These are phyloP conservation scores for Cytospora schulzeri DNA, from an alignment of 2,329 filamentous ascomycete species.

Conservation along the genomic window DNA sequence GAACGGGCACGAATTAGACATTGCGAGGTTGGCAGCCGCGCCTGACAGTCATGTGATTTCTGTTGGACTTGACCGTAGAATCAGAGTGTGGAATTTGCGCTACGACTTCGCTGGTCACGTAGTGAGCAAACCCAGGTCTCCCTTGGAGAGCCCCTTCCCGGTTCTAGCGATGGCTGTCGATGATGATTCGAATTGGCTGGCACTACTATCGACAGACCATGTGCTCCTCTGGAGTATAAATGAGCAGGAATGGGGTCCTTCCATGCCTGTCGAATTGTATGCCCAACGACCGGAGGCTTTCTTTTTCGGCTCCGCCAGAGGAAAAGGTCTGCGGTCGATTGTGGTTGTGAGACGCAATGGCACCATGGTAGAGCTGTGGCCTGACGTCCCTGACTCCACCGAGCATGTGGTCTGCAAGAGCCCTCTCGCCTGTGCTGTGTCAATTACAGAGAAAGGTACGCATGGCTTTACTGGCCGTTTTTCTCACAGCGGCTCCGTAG, in stretches of 20 bases:
- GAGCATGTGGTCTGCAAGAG: slow-evolving; percentile 55
- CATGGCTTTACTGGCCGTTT: slow-evolving; percentile 2
- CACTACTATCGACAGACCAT: slow-evolving; percentile 61
- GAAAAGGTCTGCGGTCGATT: slow-evolving; percentile 47
- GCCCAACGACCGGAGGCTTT: slow-evolving; percentile 64
- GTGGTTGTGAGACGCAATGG: slow-evolving; percentile 68
- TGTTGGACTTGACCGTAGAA: slow-evolving; percentile 68
- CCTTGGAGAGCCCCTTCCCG: slow-evolving; percentile 53
- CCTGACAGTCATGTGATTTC: slow-evolving; percentile 67
- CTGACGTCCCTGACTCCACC: slow-evolving; percentile 45
- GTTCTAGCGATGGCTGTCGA: slow-evolving; percentile 67
- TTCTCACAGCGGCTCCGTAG: background rate
- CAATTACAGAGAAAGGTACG: slow-evolving; percentile 50
- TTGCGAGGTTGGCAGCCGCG: slow-evolving; percentile 65
- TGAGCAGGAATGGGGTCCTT: slow-evolving; percentile 58
- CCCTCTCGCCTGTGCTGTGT: slow-evolving; percentile 52
- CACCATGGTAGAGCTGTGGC: slow-evolving; percentile 59
- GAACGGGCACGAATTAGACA: slow-evolving; percentile 68
- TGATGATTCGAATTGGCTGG: slow-evolving; percentile 64
- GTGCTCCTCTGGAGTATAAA: slow-evolving; percentile 66
- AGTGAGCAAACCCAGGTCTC: slow-evolving; percentile 42
- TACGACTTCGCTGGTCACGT: slow-evolving; percentile 46
- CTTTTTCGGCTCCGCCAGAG: slow-evolving; percentile 56
- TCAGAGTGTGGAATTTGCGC: slow-evolving; percentile 67
- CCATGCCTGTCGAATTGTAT: slow-evolving; percentile 55